These are phyloP conservation scores for Discostella stelligeroides DNA, from an alignment of 108 stramenopile genomes.

Conservation along the genomic window DNA sequence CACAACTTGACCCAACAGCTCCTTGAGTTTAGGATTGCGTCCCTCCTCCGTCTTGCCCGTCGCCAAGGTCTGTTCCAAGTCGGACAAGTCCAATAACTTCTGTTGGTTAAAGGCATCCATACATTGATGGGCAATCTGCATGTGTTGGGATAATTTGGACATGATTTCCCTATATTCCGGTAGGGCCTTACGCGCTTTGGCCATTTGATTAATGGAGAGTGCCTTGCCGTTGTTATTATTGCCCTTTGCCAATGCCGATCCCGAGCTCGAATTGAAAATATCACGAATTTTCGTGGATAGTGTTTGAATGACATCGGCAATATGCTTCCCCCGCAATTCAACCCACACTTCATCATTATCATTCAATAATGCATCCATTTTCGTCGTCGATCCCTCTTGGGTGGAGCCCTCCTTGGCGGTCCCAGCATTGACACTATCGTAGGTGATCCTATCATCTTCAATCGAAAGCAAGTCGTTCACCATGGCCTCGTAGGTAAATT, in stretches of 20 bases:
- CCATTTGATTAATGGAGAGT: slow-evolving; percentile 88
- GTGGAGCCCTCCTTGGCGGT: slow-evolving; percentile 49
- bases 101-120: slow-evolving; percentile 83
- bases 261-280: slow-evolving; percentile 71
- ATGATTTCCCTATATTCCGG: slow-evolving; percentile 95
- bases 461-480: slow-evolving; percentile 90
- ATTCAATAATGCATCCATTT: slow-evolving; percentile 87
- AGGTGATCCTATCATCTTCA: slow-evolving; percentile 87
- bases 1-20: slow-evolving; percentile 71
- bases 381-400: slow-evolving; percentile 46
- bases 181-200: slow-evolving; percentile 86
- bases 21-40: slow-evolving; percentile 56
- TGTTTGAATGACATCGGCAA: slow-evolving; percentile 91
- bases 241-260: slow-evolving; percentile 49
- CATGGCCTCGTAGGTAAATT: slow-evolving; percentile 98
- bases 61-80: slow-evolving; percentile 93
- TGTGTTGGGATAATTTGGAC: slow-evolving; percentile 92
- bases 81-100: slow-evolving; percentile 75
- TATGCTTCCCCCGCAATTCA: slow-evolving; percentile 94
- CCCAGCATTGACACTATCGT: slow-evolving; percentile 58
- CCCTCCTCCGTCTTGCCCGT: slow-evolving; percentile 92
- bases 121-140: slow-evolving; percentile 92
- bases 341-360: slow-evolving; percentile 97
- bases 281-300: slow-evolving; percentile 79
- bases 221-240: slow-evolving; percentile 49